Percentiles rank a stretch among this genome's conserved stretches.
These are phyloP conservation scores for Cetraspora pellucida DNA, from an alignment of 192 early-diverging fungal species.

Conservation along the genomic window DNA sequence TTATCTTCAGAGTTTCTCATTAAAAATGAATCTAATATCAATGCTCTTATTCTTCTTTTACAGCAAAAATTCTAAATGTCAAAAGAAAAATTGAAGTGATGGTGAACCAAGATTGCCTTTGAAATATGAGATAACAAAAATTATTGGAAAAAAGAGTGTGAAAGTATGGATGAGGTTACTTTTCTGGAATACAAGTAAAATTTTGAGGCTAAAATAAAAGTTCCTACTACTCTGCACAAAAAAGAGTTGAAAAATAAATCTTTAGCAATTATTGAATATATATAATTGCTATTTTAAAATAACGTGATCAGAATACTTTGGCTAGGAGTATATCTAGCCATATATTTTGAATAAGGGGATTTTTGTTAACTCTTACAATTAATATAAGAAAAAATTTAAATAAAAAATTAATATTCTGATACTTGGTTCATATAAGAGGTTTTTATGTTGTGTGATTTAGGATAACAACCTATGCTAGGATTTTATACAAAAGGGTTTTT, in stretches of 20 bases:
- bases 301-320: not conserved
- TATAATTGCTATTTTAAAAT: not conserved
- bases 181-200: not conserved
- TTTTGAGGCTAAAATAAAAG: not conserved
- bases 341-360: no score
- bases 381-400: no score
- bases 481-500: no score
- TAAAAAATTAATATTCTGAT: no score
- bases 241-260: not conserved
- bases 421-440: no score
- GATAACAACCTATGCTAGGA: no score
- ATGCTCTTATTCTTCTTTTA: not conserved
- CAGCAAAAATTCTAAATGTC: conserved; percentile 3
- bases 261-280: not conserved
- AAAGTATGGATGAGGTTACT: not conserved
- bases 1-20: not conserved
- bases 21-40: conserved; percentile 6
- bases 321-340: no score
- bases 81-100: not conserved
- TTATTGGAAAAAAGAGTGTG: not conserved
- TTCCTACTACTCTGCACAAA: not conserved
- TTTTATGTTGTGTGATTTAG: no score
- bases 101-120: not conserved
- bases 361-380: no score
- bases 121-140: not conserved